Evolutionary conservation across 192 early-diverging fungal species (phyloP).

Genomic region (Thoreauomyces humboldtii): DNA sequence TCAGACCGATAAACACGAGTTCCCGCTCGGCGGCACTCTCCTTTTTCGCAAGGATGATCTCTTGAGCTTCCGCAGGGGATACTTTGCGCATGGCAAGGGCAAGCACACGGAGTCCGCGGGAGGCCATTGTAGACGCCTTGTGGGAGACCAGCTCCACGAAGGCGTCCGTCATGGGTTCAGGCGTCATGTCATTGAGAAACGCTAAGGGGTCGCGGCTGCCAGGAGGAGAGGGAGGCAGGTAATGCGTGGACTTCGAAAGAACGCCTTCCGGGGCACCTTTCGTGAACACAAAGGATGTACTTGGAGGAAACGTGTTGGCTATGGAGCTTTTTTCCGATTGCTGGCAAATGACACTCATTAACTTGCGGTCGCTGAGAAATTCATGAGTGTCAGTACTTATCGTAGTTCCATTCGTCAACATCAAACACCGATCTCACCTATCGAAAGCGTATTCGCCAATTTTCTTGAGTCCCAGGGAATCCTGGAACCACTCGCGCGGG

Average conservation of each 20-base stretch:
- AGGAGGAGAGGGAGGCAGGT: conserved; percentile 40
- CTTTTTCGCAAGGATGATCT: conserved; percentile 53
- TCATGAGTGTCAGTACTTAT: not conserved
- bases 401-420: not conserved
- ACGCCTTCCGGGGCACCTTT: conserved; percentile 96
- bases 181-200: conserved; percentile 23
- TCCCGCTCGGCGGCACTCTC: conserved; percentile 63
- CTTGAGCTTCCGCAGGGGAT: conserved; percentile 51
- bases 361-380: conserved; percentile 76
- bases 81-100: conserved; percentile 77
- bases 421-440: conserved; percentile 36
- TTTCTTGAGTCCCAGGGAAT: conserved; percentile 59
- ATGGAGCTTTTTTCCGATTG: conserved; percentile 9
- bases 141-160: conserved; percentile 66
- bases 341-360: conserved; percentile 85
- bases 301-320: conserved; percentile 16
- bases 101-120: conserved; percentile 81
- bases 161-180: conserved; percentile 48
- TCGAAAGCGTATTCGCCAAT: conserved; percentile 87
- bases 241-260: conserved; percentile 65
- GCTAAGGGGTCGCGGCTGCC: conserved; percentile 31
- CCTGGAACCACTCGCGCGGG: conserved; percentile 56
- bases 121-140: conserved; percentile 72
- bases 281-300: conserved; percentile 59
- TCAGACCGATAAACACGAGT: conserved; percentile 85